Evolutionary conservation across 768 basidiomycete species (phyloP).

Genomic region (Suillus lakei): DNA sequence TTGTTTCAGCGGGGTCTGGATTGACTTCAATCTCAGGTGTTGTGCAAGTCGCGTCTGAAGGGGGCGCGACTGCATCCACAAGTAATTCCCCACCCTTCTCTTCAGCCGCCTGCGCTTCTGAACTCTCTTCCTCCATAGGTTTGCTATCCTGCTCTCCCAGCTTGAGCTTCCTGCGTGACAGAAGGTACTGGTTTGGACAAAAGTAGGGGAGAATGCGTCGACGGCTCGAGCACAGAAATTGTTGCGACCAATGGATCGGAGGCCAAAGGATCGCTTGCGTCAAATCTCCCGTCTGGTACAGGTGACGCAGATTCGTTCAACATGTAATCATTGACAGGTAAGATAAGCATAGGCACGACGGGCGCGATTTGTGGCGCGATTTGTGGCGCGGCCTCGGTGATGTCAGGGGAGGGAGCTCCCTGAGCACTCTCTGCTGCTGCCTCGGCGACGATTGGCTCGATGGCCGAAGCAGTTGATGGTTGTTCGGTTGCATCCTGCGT

Average conservation of each 20-base stretch:
- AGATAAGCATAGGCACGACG: slow-evolving; percentile 40
- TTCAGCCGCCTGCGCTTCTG: background rate
- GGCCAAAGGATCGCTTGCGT: background rate
- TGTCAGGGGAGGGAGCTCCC: slow-evolving; percentile 1
- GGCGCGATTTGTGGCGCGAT: slow-evolving; percentile 37
- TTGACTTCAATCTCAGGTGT: background rate
- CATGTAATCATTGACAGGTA: slow-evolving; percentile 49
- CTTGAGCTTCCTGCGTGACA: slow-evolving; percentile 1
- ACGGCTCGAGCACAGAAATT: slow-evolving; percentile 10
- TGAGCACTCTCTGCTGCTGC: slow-evolving; percentile 3
- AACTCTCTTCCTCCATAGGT: background rate
- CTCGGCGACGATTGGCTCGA: slow-evolving; percentile 19
- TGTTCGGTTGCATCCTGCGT: background rate
- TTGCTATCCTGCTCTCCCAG: background rate
- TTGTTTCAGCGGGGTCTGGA: background rate
- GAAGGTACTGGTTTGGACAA: slow-evolving; percentile 2
- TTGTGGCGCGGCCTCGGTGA: slow-evolving; percentile 19
- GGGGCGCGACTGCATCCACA: background rate
- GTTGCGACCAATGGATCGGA: slow-evolving; percentile 7
- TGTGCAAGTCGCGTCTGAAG: background rate
- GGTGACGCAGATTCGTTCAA: slow-evolving; percentile 23
- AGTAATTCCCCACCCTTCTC: slow-evolving; percentile 1
- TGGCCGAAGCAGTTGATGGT: slow-evolving; percentile 18
- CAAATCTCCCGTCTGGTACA: slow-evolving; percentile 5
- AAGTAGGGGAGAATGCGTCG: slow-evolving; percentile 27